These are phyloP conservation scores for Coemansia sp. DNA, from an alignment of 192 early-diverging fungal species.

Conservation along the genomic window DNA sequence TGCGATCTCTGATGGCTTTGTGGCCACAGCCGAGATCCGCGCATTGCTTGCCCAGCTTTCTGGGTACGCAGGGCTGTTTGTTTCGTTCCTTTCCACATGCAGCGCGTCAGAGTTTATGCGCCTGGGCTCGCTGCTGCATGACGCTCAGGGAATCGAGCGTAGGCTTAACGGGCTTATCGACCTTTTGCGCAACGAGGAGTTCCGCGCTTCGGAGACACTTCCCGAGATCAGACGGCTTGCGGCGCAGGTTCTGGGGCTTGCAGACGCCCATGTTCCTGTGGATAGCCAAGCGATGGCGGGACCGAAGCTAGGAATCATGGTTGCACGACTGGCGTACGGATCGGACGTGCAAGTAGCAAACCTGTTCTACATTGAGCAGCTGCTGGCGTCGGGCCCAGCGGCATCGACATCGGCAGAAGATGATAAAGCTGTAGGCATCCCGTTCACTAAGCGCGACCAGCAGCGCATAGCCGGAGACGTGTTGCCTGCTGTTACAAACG, in stretches of 20 bases:
- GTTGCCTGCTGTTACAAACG: conserved; percentile 38
- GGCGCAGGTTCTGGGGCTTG: conserved; percentile 66
- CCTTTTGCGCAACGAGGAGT: conserved; percentile 75
- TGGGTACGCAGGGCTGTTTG: conserved; percentile 69
- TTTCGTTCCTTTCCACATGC: conserved; percentile 67
- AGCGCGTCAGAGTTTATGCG: conserved; percentile 70
- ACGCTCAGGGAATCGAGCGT: conserved; percentile 78
- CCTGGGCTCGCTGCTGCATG: conserved; percentile 74
- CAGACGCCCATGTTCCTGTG: conserved; percentile 62
- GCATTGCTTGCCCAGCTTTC: conserved; percentile 57
- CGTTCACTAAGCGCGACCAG: conserved; percentile 22
- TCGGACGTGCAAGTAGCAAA: conserved; percentile 68
- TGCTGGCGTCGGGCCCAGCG: conserved; percentile 10
- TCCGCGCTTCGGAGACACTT: conserved; percentile 68
- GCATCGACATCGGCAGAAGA: not conserved
- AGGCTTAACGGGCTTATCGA: conserved; percentile 76
- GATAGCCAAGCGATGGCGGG: conserved; percentile 53
- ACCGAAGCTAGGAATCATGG: conserved; percentile 59
- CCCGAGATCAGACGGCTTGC: conserved; percentile 70
- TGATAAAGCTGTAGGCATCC: not conserved
- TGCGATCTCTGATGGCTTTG: conserved; percentile 58
- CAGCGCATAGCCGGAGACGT: conserved; percentile 29
- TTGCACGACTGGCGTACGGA: conserved; percentile 63
- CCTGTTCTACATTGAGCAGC: conserved; percentile 49
- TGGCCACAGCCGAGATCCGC: conserved; percentile 49